A percentile compares a stretch with the other conserved stretches of the same genome.
phyloP scores from a whole-genome alignment of 2,329 filamentous ascomycete genomes.

The Aspergillus viridinutans region DNA sequence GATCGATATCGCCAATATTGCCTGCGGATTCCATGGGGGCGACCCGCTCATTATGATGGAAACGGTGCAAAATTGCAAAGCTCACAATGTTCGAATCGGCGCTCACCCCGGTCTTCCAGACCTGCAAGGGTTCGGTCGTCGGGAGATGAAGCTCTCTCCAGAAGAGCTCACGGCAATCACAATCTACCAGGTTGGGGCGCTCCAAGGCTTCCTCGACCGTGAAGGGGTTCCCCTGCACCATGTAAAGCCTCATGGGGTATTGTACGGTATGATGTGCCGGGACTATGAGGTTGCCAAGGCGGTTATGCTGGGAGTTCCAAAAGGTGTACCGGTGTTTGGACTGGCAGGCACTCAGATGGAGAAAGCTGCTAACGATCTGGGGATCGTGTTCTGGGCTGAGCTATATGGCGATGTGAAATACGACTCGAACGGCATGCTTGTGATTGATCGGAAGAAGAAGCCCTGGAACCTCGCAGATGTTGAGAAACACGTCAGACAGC shows the following conservation, averaged over 20 bases:
- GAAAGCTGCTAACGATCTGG: constrained; percentile 50
- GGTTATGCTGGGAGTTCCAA: constrained; percentile 51
- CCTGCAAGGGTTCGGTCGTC: constrained; percentile 60
- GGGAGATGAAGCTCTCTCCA: constrained; percentile 56
- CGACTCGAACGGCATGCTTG: constrained; percentile 45
- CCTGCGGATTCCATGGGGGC: constrained; percentile 57
- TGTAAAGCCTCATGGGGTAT: constrained; percentile 59
- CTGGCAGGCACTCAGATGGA: constrained; percentile 54
- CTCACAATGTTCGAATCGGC: constrained; percentile 53
- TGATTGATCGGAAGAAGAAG: constrained; percentile 59
- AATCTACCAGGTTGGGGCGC: constrained; percentile 61
- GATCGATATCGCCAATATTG: constrained; percentile 61
- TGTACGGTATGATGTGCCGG: constrained; percentile 56
- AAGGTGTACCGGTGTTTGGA: constrained; percentile 51
- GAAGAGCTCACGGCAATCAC: constrained; percentile 56
- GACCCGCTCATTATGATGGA: constrained; percentile 63
- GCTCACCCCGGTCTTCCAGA: constrained; percentile 65
- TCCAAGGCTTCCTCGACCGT: constrained; percentile 56
- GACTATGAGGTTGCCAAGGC: constrained; percentile 50
- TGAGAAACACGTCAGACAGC: constrained; percentile 39
- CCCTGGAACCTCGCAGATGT: constrained; percentile 40
- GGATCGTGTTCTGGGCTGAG: constrained; percentile 52
- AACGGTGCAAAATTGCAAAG: constrained; percentile 56
- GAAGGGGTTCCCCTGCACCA: constrained; percentile 56
- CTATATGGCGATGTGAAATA: constrained; percentile 57